Evolutionary conservation across 495 filamentous ascomycete species (phyloP), one percentile per base, ranked within the genome.

Genomic region (Cenococcum geophilum): DNA sequence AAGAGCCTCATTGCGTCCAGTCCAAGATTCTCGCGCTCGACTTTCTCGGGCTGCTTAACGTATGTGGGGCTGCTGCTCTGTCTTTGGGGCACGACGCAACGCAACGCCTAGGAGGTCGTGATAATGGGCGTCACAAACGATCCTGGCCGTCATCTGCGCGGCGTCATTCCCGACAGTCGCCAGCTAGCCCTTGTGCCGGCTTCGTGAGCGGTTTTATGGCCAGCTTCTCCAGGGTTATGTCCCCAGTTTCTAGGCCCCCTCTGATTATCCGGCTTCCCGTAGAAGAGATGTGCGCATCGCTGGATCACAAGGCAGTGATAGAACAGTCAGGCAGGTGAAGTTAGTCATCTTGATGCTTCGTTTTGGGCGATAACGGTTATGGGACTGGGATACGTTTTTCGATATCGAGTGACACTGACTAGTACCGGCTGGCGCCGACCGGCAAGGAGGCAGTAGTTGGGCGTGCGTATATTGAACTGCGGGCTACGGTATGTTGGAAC

Each of bases 11-110:
- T 32, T 27, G 40, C 40, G 40, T 45, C 18, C 40, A 45, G 40
- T 45, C 40, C 27, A 32, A 45, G 40, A 18, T 45, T 45, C 40
- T 27, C 49, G 49, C 49, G 49, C 49, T 52, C 18, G 14, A 52
- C 49, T 52, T 27, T 6, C 49, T 52, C 49, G 20, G 21, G 40
- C 21, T 52, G 49, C 25, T 23, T 52, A 52, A 20, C 49, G 49
- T 32, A 52, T 52, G 49, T 52, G 49, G 49, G 49, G 10, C 49
- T 45, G 40, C 40, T 45, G 12, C 40, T 45, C 40, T 45, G 14
- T 45, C 40, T 45, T 32, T 45, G 40, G 40, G 11, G 40, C 40
- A 45, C 40, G 11, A 45, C 40, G 40, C 40, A 45, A 14, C 40
- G 40, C 40, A 45, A 18, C 40, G 40, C 40, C 18, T 45, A 10